Evolutionary conservation across 1,284 basidiomycete genomes (phyloP), one percentile per base, ranked within the genome.

Genomic region (Rhodotorula mucilaginosa): DNA sequence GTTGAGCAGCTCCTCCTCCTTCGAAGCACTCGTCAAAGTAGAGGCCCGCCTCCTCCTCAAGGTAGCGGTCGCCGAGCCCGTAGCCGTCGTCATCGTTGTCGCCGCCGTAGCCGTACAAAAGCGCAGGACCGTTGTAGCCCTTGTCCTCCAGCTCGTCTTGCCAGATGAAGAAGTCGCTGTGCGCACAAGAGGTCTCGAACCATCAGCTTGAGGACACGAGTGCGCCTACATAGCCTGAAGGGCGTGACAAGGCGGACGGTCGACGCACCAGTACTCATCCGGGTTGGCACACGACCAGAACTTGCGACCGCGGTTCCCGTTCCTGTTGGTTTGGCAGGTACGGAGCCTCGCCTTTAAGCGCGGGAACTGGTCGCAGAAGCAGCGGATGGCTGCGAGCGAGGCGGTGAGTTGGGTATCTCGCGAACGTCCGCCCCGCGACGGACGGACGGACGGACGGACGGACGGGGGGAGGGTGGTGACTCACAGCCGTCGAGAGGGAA

Each of bases 281-380:
- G n/a, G 39, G 54, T 46, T 46, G 29, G 48, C 52, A 47, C 65
- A 67, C 1, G 23, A 3, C 31, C 18, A 67, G 47, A 67, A 67
- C 34, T 49, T 13, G 29, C 62, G 39, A 29, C 66, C 66, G 5
- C 18, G 3, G 61, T 67, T 67, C 29, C 23, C 49, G 60, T 49
- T 62, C 47, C 46, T 29, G 47, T 67, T 67, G 46, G 31, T 59
- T 47, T 29, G 51, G 10, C 60, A 61, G 13, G 39, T 61, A 7
- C 16, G n/a, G 2, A 57, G 23, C 10, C 12, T 23, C 4, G 60
- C 59, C 31, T 58, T 47, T 12, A 49, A 15, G 15, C 65, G 57
- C 12, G 59, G 65, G 26, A n/a, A 19, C 52, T 12, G 10, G 47
- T 67, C 60, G 54, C 65, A 67, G 65, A 57, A 67, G 60, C 65